Evolutionary conservation across 192 early-diverging fungal species (phyloP).

Genomic region (Coemansia sp.): DNA sequence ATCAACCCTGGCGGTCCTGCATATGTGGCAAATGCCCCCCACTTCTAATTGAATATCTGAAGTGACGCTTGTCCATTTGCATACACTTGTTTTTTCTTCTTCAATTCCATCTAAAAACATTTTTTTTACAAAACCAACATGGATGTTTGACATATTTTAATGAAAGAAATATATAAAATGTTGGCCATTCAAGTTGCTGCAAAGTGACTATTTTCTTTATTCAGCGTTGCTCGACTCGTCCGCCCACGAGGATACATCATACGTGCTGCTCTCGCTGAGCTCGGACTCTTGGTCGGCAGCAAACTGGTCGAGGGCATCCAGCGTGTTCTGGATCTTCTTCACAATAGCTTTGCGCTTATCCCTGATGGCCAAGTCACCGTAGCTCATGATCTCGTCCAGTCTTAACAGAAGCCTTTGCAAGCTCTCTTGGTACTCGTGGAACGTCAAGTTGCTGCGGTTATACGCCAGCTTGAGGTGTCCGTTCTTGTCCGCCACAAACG

Average conservation of each 20-base stretch:
- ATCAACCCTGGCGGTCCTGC: conserved; percentile 11
- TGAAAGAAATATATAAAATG: neutral
- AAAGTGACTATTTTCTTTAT: neutral
- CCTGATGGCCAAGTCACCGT: conserved; percentile 24
- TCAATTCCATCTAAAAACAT: neutral
- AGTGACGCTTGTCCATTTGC: too few relatives aligned
- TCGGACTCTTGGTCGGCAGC: conserved; percentile 42
- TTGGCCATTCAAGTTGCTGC: neutral
- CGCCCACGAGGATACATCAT: conserved; percentile 12
- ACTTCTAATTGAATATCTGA: conserved; percentile 19
- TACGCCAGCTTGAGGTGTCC: conserved; percentile 40
- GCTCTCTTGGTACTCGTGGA: conserved; percentile 44
- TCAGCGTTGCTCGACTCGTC: conserved; percentile 40
- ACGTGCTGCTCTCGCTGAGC: conserved; percentile 15
- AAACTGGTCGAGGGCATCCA: conserved; percentile 44
- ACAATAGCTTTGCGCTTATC: conserved; percentile 32
- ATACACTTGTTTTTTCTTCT: neutral
- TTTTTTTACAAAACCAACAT: neutral
- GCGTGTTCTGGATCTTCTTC: conserved; percentile 38
- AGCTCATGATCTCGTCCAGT: conserved; percentile 35
- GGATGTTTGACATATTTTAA: too few relatives aligned
- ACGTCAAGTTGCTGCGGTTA: conserved; percentile 30
- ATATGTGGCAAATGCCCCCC: conserved; percentile 33
- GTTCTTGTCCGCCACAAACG: conserved; percentile 48
- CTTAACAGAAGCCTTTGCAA: conserved; percentile 27